A percentile compares a stretch with the other conserved stretches of the same genome.
These are phyloP conservation scores for Aspergillus clavatus DNA, from an alignment of 2,329 filamentous ascomycete genomes.

Conservation along the genomic window DNA sequence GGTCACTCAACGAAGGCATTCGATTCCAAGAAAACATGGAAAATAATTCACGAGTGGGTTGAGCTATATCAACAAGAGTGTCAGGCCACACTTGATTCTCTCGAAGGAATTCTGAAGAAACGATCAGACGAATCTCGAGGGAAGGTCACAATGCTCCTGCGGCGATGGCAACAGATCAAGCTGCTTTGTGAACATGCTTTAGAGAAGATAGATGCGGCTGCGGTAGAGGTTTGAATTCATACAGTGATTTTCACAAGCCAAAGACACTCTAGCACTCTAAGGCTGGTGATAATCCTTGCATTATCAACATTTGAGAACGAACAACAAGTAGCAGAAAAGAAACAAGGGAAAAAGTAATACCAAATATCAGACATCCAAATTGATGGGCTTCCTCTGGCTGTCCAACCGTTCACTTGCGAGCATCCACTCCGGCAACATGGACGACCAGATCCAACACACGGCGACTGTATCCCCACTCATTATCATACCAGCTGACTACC, in stretches of 20 bases:
- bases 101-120: slow-evolving; percentile 4
- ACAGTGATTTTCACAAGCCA: neutral
- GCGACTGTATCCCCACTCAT: slow-evolving; percentile 99
- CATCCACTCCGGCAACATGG: neutral
- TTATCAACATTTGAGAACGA: no score
- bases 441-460: slow-evolving; percentile 75
- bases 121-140: slow-evolving; percentile 5
- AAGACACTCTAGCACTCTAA: neutral
- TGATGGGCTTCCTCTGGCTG: no score
- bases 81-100: slow-evolving; percentile 10
- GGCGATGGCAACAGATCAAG: slow-evolving; percentile 32
- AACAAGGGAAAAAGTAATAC: neutral
- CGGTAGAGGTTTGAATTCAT: neutral
- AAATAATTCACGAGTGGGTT: slow-evolving; percentile 25
- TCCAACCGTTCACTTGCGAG: neutral
- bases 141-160: slow-evolving; percentile 17
- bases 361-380: no score
- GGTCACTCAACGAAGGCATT: slow-evolving; percentile 18
- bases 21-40: slow-evolving; percentile 18
- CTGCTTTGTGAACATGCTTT: slow-evolving; percentile 22
- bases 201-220: neutral
- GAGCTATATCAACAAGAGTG: slow-evolving; percentile 24
- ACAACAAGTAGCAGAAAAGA: neutral
- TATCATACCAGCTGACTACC: slow-evolving; percentile 97
- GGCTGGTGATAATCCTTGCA: no score